A percentile compares a stretch with the other conserved stretches of the same genome.
These are phyloP conservation scores for Pelargonium myrrhifolium DNA, from an alignment of 441 rosid species.

Conservation along the genomic window DNA sequence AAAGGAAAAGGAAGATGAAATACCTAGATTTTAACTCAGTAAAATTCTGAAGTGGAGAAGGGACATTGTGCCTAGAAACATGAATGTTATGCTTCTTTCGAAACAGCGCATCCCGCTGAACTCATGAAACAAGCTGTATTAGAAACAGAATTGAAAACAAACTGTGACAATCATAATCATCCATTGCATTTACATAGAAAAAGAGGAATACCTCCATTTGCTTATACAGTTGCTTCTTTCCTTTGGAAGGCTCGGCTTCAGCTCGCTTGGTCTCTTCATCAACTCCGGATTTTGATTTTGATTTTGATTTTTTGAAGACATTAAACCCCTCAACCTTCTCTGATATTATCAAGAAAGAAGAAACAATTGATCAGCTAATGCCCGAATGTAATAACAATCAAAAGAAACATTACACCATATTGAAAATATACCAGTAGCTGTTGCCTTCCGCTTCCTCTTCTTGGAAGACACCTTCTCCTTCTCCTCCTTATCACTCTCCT, in stretches of 20 bases:
- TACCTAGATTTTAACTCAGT: conserved; percentile 61
- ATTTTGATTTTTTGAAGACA: conserved; percentile 60
- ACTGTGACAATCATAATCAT: not conserved
- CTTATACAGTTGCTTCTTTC: conserved; percentile 45
- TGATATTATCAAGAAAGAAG: conserved; percentile 16
- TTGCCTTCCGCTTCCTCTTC: conserved; percentile 58
- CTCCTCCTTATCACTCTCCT: conserved; percentile 6
- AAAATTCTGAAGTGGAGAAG: conserved; percentile 69
- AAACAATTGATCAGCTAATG: not conserved
- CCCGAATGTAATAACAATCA: not conserved
- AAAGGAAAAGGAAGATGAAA: conserved; percentile 7
- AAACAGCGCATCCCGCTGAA: conserved; percentile 54
- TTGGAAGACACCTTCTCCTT: conserved; percentile 22
- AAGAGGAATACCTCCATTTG: conserved; percentile 54
- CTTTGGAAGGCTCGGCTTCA: conserved; percentile 25
- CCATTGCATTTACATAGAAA: not conserved
- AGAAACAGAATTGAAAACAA: not conserved
- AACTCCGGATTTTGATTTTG: conserved; percentile 8
- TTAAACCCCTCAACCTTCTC: conserved; percentile 65
- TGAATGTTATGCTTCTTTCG: conserved; percentile 71
- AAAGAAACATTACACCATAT: not conserved
- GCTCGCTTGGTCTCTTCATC: conserved; percentile 23
- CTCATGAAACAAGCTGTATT: conserved; percentile 9
- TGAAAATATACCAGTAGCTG: conserved; percentile 34
- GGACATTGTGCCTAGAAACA: conserved; percentile 61